Conservation (phyloP, 2,329 filamentous ascomycete genomes). For the Passalora sequoiae region DNA sequence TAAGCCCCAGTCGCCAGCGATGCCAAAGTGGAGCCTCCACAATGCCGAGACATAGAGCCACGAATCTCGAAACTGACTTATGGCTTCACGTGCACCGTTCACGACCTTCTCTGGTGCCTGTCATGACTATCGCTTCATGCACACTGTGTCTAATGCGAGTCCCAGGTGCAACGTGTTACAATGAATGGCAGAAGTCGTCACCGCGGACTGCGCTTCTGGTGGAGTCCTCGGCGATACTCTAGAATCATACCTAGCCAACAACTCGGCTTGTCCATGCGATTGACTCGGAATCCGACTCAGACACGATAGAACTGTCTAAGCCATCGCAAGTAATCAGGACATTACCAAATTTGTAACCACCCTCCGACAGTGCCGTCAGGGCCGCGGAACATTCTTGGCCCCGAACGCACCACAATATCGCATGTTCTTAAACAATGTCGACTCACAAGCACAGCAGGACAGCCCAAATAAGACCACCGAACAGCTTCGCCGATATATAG, state of each 20-base stretch:
- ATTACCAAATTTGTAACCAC: neutral
- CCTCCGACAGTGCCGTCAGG: neutral
- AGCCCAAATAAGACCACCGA: too few species aligned
- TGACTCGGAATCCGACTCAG: conserved; percentile 5
- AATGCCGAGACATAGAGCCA: neutral
- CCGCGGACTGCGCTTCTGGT: neutral
- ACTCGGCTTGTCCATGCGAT: conserved; percentile 3
- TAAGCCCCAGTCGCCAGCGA: neutral
- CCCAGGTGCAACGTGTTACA: conserved; percentile 4
- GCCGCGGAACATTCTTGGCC: neutral
- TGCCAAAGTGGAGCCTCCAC: too few species aligned
- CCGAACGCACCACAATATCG: neutral
- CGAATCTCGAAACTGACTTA: too few species aligned
- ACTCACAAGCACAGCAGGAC: too few species aligned
- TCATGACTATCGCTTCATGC: too few species aligned
- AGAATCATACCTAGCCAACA: neutral
- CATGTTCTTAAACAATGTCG: neutral
- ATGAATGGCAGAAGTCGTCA: conserved; percentile 1
- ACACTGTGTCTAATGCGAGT: too few species aligned
- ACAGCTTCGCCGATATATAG: too few species aligned
- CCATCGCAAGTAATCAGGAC: neutral
- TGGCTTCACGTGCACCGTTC: neutral
- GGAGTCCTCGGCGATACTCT: conserved; percentile 4
- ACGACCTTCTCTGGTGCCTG: neutral
- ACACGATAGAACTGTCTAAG: too few species aligned